Percentiles rank a stretch among this genome's conserved stretches.
Evolutionary conservation across 2,329 filamentous ascomycete species (phyloP).

Genomic region (Sclerotinia spermophila): DNA sequence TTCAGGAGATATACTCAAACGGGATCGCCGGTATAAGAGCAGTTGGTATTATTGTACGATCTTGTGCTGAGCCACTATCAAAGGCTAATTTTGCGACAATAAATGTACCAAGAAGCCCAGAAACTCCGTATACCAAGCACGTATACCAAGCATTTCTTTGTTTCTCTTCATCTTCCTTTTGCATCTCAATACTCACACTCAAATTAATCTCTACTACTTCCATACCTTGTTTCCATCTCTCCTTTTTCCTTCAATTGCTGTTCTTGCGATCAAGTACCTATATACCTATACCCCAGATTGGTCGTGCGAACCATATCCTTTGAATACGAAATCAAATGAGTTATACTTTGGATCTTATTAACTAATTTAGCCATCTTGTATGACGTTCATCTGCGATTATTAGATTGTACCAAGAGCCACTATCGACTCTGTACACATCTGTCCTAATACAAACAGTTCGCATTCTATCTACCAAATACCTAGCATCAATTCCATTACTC

Average conservation of each 20-base stretch:
- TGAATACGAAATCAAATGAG: neutral
- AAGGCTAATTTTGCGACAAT: slow-evolving; percentile 15
- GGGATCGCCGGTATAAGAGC: neutral
- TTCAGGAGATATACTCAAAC: neutral
- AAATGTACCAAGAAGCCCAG: slow-evolving; percentile 5
- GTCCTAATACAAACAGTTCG: neutral
- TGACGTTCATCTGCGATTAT: slow-evolving; percentile 1
- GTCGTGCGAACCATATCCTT: neutral
- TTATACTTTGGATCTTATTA: neutral
- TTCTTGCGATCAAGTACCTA: neutral
- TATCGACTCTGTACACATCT: neutral
- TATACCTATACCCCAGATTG: neutral
- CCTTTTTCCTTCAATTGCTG: no score
- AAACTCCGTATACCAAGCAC: neutral
- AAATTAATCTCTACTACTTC: neutral
- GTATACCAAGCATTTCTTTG: neutral
- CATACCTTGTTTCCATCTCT: neutral
- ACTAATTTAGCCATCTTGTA: neutral
- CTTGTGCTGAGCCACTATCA: neutral
- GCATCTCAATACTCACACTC: neutral
- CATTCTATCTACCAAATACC: neutral
- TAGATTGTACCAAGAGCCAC: slow-evolving; percentile 3
- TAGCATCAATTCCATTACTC: neutral
- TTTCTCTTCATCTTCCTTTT: neutral
- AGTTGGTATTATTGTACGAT: no score